These are phyloP conservation scores for Candida xiaguanensis DNA, from an alignment of 805 yeast genomes.

Conservation along the genomic window DNA sequence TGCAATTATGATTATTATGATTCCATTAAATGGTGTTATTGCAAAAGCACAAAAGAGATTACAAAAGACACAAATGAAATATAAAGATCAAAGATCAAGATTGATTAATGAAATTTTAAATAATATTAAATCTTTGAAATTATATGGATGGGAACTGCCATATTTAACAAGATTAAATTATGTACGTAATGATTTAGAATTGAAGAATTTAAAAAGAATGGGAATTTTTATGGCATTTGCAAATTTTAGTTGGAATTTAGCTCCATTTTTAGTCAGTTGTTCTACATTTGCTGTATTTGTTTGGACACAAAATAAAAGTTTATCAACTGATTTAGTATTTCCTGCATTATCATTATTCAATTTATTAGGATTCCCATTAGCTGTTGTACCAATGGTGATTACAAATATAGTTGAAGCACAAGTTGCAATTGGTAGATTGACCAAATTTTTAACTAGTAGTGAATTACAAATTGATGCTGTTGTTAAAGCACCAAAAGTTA, in stretches of 20 bases:
- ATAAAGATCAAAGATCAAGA: conserved; percentile 90
- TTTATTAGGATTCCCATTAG: conserved; percentile 84
- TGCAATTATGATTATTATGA: conserved; percentile 66
- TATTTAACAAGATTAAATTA: conserved; percentile 67
- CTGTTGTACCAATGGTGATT: conserved; percentile 87
- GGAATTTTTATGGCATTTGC: conserved; percentile 69
- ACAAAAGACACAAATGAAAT: conserved; percentile 83
- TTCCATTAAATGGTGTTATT: conserved; percentile 73
- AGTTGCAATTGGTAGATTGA: conserved; percentile 74
- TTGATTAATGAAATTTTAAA: conserved; percentile 83
- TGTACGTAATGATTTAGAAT: conserved; percentile 86
- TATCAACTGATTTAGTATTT: conserved; percentile 87
- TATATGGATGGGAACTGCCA: conserved; percentile 95
- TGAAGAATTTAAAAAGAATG: conserved; percentile 69
- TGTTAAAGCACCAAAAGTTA: conserved; percentile 45
- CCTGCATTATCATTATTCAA: conserved; percentile 89
- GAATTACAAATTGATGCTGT: conserved; percentile 86
- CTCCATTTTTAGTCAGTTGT: conserved; percentile 88
- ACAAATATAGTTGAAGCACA: conserved; percentile 85
- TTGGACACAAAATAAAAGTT: conserved; percentile 51
- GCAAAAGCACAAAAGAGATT: conserved; percentile 65
- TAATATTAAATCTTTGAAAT: conserved; percentile 86
- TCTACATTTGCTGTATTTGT: conserved; percentile 84
- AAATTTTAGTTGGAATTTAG: conserved; percentile 74
- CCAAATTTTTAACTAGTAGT: conserved; percentile 64